Percentiles rank a stretch among this genome's conserved stretches.
phyloP scores from a whole-genome alignment of 1,284 basidiomycete species.

The Tremellales sp. region DNA sequence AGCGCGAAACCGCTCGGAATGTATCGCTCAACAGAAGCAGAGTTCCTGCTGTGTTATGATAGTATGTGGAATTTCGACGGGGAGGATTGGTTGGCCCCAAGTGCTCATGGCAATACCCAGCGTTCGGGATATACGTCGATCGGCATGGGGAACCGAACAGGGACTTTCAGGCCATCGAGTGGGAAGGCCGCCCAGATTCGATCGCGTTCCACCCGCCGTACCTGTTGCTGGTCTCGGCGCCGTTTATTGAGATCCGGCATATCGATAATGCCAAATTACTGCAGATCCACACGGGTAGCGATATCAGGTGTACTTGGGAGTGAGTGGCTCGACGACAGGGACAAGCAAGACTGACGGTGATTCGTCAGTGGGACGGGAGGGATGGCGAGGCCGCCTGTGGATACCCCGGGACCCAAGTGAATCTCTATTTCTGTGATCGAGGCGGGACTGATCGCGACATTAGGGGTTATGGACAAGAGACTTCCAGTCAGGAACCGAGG shows the following conservation, averaged over 20 bases:
- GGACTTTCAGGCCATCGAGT: constrained; percentile 70
- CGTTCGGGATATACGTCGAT: constrained; percentile 67
- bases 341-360: constrained; percentile 8
- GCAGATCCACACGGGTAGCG: constrained; percentile 79
- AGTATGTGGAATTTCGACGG: constrained; percentile 52
- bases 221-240: constrained; percentile 81
- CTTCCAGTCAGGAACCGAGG: constrained; percentile 43
- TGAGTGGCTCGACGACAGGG: too few relatives aligned
- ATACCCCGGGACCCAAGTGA: constrained; percentile 38
- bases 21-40: constrained; percentile 81
- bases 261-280: constrained; percentile 76
- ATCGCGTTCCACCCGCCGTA: constrained; percentile 86
- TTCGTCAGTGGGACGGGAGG: constrained; percentile 39
- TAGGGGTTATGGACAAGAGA: constrained; percentile 46
- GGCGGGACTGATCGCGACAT: background rate
- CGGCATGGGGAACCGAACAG: constrained; percentile 76
- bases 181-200: constrained; percentile 86
- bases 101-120: constrained; percentile 48
- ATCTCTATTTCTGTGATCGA: constrained; percentile 1
- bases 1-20: constrained; percentile 77
- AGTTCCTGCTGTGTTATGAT: constrained; percentile 90
- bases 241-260: constrained; percentile 90
- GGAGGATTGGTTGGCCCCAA: background rate
- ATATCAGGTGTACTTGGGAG: constrained; percentile 85
- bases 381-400: constrained; percentile 22